Conservation (phyloP, 2,329 filamentous ascomycete species). For the Colletotrichum orchidophilum region DNA sequence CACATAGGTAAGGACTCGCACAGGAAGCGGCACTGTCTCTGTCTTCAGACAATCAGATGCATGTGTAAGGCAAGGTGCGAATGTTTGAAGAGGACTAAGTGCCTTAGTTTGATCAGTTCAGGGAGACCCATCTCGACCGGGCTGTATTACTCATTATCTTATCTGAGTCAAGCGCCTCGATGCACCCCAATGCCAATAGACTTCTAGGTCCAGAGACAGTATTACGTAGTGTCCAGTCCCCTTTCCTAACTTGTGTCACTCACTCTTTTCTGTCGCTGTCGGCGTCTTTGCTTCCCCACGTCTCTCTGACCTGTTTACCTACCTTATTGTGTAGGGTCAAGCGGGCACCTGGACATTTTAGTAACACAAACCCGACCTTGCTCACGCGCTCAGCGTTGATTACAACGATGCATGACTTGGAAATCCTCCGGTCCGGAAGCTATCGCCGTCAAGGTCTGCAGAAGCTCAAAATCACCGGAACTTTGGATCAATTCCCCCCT, state of each 20-base stretch:
- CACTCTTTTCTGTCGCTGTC: background rate
- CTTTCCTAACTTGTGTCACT: background rate
- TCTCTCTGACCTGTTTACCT: background rate
- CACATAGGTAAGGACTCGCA: too few relatives aligned
- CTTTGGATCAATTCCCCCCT: conserved; percentile 47
- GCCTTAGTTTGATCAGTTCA: background rate
- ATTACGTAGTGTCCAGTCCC: background rate
- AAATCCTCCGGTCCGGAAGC: conserved; percentile 43
- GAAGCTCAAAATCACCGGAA: conserved; percentile 47
- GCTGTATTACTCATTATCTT: conserved; percentile 8
- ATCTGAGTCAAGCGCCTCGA: background rate
- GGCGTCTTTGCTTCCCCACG: background rate
- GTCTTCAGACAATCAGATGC: too few relatives aligned
- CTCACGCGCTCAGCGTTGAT: background rate
- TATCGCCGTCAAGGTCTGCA: conserved; percentile 41
- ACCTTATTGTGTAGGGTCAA: background rate
- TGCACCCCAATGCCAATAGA: background rate
- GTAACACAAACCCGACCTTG: background rate
- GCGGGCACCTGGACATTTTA: background rate
- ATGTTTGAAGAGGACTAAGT: too few relatives aligned
- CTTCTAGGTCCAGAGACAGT: background rate
- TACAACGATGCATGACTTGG: conserved; percentile 43
- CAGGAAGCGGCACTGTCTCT: too few relatives aligned
- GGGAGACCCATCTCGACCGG: background rate
- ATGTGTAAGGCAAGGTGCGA: too few relatives aligned